A percentile compares a stretch with the other conserved stretches of the same genome.
Evolutionary conservation across 1,284 basidiomycete species (phyloP).

Genomic region (Cryptococcus maquisensis): DNA sequence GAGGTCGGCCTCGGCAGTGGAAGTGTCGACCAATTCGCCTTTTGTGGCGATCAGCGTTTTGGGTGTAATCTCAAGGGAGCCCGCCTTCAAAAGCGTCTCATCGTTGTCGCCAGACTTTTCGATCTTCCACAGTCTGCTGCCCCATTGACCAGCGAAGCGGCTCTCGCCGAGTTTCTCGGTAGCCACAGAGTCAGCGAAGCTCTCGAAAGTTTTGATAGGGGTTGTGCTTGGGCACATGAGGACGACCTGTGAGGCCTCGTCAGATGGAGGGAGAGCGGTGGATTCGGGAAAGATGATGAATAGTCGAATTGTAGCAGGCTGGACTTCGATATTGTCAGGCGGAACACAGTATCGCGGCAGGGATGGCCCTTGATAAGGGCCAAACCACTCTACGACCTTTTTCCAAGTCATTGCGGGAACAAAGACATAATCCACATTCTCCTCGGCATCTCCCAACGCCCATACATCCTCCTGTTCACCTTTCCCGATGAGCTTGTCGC

Average conservation of each 20-base stretch:
- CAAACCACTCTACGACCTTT: conserved; percentile 62
- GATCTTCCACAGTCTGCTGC: conserved; percentile 12
- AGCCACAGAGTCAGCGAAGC: conserved; percentile 10
- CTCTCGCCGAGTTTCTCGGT: conserved; percentile 1
- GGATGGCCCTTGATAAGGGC: conserved; percentile 38
- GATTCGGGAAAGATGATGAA: conserved; percentile 48
- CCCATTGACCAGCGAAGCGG: neutral
- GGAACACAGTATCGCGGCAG: conserved; percentile 55
- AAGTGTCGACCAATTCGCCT: conserved; percentile 10
- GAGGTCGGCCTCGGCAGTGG: conserved; percentile 16
- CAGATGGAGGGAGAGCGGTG: conserved; percentile 1
- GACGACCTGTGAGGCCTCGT: conserved; percentile 8
- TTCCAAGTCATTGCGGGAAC: conserved; percentile 71
- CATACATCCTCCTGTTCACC: conserved; percentile 24
- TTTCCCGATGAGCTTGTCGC: conserved; percentile 1
- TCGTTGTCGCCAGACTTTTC: conserved; percentile 11
- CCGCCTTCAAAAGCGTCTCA: conserved; percentile 8
- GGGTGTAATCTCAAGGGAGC: conserved; percentile 21
- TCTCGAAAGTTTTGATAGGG: conserved; percentile 13
- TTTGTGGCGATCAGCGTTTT: conserved; percentile 17
- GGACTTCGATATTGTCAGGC: conserved; percentile 63
- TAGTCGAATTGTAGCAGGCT: conserved; percentile 65
- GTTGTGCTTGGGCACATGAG: conserved; percentile 20
- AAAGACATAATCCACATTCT: conserved; percentile 72
- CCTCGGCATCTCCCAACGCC: conserved; percentile 49